Base-by-base conservation (phyloP, 345 rosid species). In the Populus ilicifolia region DNA sequence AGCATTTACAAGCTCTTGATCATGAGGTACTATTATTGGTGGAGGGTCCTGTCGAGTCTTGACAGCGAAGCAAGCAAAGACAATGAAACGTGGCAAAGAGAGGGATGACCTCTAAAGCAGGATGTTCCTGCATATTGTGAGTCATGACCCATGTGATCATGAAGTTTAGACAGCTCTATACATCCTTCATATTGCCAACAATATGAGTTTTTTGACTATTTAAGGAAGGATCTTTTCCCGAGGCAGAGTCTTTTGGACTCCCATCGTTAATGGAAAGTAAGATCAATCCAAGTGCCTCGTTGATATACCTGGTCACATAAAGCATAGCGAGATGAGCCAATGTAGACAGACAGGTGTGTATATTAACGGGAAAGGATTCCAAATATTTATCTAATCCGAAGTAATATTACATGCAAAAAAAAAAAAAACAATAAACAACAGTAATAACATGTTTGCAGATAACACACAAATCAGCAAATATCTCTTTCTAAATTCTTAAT, bases 241-340 rank as follows among this genome's bases (percentile, higher is more conserved):
- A 70, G 71, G 82, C 69, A 73, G 85, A 80, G 69, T 84, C 87
- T 73, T 86, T 88, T 67, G 50, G 62, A 35, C 75, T 66, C 77
- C 80, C 87, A 72, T 84, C 93, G 75, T 80, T 84, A 65, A 90
- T 80, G 70, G 87, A 74, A 83, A 91, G 89, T 83, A 91, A 83
- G 80, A 92, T 5, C 50, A 74, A 77, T 85, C 90, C 97, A 85
- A 96, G 86, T 82, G 92, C 79, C 86, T 96, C 94, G 84, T 96
- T 96, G 85, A 96, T 85, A 84, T 84, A 89, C 89, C 99, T 96
- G 91, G 12, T 69, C 67, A 77, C 44, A 38, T 8, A 36, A 36
- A 17, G 69, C 43, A 35, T 33, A 8, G 20, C 7, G 1, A 52
- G 14, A 75, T 25, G 56, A 43, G 25, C 36, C 59, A 13, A 38